Percentiles rank a stretch among this genome's conserved stretches.
Conservation (phyloP, 2,329 filamentous ascomycete genomes). For the Claviceps sp. region DNA sequence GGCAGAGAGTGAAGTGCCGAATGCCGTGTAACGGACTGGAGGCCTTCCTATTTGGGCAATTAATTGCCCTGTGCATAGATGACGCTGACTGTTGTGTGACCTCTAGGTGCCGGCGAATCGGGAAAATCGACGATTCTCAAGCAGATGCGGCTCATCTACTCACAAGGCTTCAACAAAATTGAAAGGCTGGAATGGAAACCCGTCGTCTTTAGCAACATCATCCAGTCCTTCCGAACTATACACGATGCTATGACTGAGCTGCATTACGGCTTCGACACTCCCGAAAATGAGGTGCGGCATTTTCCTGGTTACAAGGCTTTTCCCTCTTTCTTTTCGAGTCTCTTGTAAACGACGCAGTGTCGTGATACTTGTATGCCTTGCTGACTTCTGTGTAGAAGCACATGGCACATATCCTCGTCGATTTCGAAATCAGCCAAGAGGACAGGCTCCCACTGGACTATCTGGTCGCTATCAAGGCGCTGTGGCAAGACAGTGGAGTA, state of each 20-base stretch:
- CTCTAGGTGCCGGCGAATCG: slow-evolving; percentile 75
- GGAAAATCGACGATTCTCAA: slow-evolving; percentile 94
- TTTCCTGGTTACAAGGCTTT: not conserved
- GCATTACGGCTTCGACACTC: slow-evolving; percentile 62
- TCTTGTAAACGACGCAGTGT: slow-evolving; percentile 13
- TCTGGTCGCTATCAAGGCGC: slow-evolving; percentile 63
- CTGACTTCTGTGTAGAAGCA: slow-evolving; percentile 43
- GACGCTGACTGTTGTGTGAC: slow-evolving; percentile 4
- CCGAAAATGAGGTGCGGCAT: slow-evolving; percentile 63
- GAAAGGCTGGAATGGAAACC: slow-evolving; percentile 91
- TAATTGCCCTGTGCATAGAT: not conserved
- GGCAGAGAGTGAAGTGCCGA: not conserved
- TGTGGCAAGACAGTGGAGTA: slow-evolving; percentile 78
- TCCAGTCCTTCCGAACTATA: slow-evolving; percentile 84
- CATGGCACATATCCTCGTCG: slow-evolving; percentile 62
- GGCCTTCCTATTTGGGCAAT: not conserved
- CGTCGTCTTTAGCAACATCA: slow-evolving; percentile 88
- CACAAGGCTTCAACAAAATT: slow-evolving; percentile 75
- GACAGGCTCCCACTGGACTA: slow-evolving; percentile 70
- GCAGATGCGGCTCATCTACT: slow-evolving; percentile 97
- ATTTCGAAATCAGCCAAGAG: slow-evolving; percentile 70
- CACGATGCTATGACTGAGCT: slow-evolving; percentile 84
- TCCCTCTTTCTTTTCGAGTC: not conserved
- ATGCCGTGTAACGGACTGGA: slow-evolving; percentile 3
- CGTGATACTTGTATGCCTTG: not conserved